Evolutionary conservation across 345 rosid species (phyloP).

Genomic region (Salix brachista): DNA sequence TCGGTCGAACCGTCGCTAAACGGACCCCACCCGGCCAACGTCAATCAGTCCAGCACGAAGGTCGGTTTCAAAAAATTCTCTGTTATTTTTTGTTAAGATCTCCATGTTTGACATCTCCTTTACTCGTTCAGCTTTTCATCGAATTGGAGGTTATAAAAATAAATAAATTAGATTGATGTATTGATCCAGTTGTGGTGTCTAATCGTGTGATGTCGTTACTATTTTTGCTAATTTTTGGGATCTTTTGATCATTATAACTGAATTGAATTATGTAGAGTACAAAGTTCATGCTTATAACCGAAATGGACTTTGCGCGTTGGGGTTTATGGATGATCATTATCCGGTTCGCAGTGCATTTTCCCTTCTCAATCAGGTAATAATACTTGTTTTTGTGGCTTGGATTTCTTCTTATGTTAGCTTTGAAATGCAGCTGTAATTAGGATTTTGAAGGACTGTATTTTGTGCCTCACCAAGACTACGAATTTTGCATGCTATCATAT

Average conservation of each 20-base stretch:
- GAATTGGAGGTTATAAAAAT: not conserved
- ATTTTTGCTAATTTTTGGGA: not conserved
- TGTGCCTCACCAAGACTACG: not conserved
- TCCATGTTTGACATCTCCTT: not conserved
- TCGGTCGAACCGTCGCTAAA: constrained; percentile 87
- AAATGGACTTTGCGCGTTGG: constrained; percentile 81
- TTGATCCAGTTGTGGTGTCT: not conserved
- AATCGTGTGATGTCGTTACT: not conserved
- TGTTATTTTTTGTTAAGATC: not conserved
- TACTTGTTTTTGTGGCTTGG: not conserved
- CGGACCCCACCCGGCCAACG: constrained; percentile 83
- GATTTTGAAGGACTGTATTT: not conserved
- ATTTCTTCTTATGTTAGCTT: not conserved
- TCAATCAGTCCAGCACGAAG: constrained; percentile 93
- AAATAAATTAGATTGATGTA: not conserved
- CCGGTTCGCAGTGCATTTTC: constrained; percentile 93
- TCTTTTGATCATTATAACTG: not conserved
- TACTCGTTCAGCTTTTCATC: not conserved
- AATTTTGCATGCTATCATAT: not conserved
- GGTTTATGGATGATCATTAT: constrained; percentile 95
- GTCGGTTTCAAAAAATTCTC: constrained; percentile 23
- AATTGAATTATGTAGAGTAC: constrained; percentile 54
- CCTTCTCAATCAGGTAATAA: constrained; percentile 73
- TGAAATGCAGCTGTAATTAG: not conserved
- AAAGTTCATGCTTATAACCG: constrained; percentile 87